Evolutionary conservation across 441 rosid genomes (phyloP).

Genomic region (Gossypium lobatum): DNA sequence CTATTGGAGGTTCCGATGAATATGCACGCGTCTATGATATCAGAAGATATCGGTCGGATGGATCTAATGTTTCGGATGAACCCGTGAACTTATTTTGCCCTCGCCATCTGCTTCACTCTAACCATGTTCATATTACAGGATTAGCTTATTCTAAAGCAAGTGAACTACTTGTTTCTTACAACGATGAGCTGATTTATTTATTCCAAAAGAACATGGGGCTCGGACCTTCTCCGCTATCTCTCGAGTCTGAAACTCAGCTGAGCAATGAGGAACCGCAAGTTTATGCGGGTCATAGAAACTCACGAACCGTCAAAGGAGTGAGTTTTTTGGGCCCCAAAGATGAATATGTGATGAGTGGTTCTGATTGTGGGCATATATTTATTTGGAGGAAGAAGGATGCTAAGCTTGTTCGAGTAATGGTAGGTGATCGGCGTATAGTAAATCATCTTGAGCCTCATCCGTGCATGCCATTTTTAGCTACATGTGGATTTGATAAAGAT

Average conservation of each 20-base stretch:
- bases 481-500: slow-evolving; percentile 59
- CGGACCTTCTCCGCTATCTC: slow-evolving; percentile 38
- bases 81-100: slow-evolving; percentile 61
- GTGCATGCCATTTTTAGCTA: slow-evolving; percentile 44
- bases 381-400: slow-evolving; percentile 65
- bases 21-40: slow-evolving; percentile 55
- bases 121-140: slow-evolving; percentile 51
- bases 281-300: slow-evolving; percentile 62
- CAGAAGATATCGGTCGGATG: slow-evolving; percentile 39
- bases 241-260: slow-evolving; percentile 25
- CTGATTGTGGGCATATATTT: slow-evolving; percentile 74
- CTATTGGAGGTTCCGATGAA: slow-evolving; percentile 60
- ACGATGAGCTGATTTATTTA: slow-evolving; percentile 56
- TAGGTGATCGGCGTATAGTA: slow-evolving; percentile 53
- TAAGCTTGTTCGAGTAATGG: slow-evolving; percentile 52
- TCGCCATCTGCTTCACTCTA: slow-evolving; percentile 33
- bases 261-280: slow-evolving; percentile 43
- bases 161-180: slow-evolving; percentile 66
- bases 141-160: slow-evolving; percentile 54
- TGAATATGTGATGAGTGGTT: slow-evolving; percentile 67
- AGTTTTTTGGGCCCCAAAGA: slow-evolving; percentile 67
- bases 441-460: slow-evolving; percentile 76
- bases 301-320: slow-evolving; percentile 67
- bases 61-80: slow-evolving; percentile 29
- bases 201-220: slow-evolving; percentile 55